Evolutionary conservation across 2,329 filamentous ascomycete species (phyloP), one percentile per base, ranked within the genome.

Genomic region (Aspergillus luchuensis): DNA sequence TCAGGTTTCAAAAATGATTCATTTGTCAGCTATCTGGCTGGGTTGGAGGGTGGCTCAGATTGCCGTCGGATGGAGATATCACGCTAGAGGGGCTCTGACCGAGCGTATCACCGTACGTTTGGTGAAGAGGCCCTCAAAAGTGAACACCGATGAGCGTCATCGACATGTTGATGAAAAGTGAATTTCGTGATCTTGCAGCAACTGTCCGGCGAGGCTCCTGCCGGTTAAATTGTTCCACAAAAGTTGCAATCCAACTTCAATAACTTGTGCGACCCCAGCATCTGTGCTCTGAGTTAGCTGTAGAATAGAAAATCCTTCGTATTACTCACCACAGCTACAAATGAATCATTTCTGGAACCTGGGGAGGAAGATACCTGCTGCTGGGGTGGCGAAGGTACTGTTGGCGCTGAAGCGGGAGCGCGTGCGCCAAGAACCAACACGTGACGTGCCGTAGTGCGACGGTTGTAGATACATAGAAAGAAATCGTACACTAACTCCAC

Each of bases 321-420:
- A 45, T 55, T 23, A n/a, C 47, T 57, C 8, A 57, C 56, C 45
- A 41, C 50, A 57, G 33, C 45, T 7, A 30, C 58, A 57, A 54
- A 61, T 61, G 47, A 52, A 54, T 57, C 58, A 61, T 61, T 54
- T 54, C 52, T 47, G 45, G 52, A 61, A 61, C 58, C 58, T 57
- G 54, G 48, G 39, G 39, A 43, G n/a, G n/a, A 43, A 43, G 39
- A 43, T 43, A 43, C 39, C 39, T 8, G 39, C 39, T 43, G 39
- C 39, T 43, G 39, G 39, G 4, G n/a, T 43, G 39, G 39, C 39
- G 8, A 43, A 43, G 39, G 15, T 19, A 43, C 39, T 43, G 3
- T 43, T 43, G 39, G 39, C n/a, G n/a, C n/a, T 43, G n/a, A 43
- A 8, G 39, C 39, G 39, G 39, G 39, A 8, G 8, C 1, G n/a